Conservation (phyloP, 2,329 filamentous ascomycete genomes). For the Hymenoscyphus fructigenus region DNA sequence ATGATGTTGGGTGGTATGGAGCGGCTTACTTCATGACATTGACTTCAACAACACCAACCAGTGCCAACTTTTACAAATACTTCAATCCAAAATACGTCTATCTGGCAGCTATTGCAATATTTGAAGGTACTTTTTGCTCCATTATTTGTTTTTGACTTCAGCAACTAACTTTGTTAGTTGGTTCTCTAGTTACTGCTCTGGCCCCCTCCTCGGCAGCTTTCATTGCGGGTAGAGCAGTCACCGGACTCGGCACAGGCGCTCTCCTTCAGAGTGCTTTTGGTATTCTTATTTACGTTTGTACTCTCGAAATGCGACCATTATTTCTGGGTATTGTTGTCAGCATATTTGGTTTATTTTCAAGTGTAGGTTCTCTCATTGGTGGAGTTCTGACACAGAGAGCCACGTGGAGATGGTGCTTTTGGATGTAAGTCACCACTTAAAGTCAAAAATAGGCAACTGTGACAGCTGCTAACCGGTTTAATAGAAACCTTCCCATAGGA, state of each 20-base stretch:
- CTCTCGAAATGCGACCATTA: conserved; percentile 9
- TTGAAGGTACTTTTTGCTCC: not conserved
- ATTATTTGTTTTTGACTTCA: not conserved
- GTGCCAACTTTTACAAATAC: conserved; percentile 24
- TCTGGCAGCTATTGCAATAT: conserved; percentile 21
- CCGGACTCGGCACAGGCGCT: conserved; percentile 50
- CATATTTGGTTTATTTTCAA: conserved; percentile 9
- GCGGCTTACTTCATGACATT: conserved; percentile 40
- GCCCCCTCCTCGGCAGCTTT: conserved; percentile 44
- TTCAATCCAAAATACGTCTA: conserved; percentile 29
- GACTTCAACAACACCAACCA: conserved; percentile 28
- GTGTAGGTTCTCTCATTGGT: conserved; percentile 57
- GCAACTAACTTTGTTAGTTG: conserved; percentile 29
- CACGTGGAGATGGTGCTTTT: conserved; percentile 37
- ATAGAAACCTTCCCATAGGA: conserved; percentile 40
- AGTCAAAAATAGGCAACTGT: not conserved
- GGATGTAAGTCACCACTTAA: conserved; percentile 35
- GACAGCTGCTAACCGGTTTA: conserved; percentile 1
- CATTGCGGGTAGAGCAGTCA: conserved; percentile 47
- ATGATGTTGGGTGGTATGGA: conserved; percentile 47
- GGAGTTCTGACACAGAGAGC: conserved; percentile 57
- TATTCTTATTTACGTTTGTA: conserved; percentile 47
- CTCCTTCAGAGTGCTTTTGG: conserved; percentile 50
- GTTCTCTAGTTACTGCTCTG: conserved; percentile 47
- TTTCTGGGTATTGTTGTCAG: conserved; percentile 15